These are phyloP conservation scores for Tricholoma bakamatsutake DNA, from an alignment of 768 basidiomycete genomes.

Conservation along the genomic window DNA sequence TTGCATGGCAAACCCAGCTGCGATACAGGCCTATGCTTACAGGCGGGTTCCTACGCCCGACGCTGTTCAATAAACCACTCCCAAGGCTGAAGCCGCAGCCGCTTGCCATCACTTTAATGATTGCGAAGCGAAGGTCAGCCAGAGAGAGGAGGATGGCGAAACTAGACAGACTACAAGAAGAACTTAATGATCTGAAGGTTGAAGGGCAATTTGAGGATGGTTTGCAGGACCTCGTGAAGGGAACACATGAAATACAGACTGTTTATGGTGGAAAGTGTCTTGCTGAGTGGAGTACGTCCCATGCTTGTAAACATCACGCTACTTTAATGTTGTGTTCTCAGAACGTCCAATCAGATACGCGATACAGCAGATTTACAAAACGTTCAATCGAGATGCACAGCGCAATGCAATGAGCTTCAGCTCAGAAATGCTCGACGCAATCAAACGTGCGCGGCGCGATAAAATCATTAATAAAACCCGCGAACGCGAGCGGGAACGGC, in stretches of 20 bases:
- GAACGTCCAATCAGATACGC: slow-evolving; percentile 31
- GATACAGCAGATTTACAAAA: slow-evolving; percentile 23
- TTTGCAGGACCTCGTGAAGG: slow-evolving; percentile 7
- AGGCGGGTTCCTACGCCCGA: slow-evolving; percentile 62
- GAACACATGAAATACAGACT: not conserved
- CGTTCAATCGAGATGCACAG: slow-evolving; percentile 32
- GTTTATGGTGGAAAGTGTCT: slow-evolving; percentile 9
- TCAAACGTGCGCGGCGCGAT: slow-evolving; percentile 53
- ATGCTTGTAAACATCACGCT: not conserved
- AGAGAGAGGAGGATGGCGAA: slow-evolving; percentile 38
- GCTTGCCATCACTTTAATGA: slow-evolving; percentile 61
- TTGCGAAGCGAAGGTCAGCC: slow-evolving; percentile 36
- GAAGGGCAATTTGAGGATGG: slow-evolving; percentile 35
- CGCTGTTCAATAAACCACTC: slow-evolving; percentile 60
- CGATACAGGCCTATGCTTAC: slow-evolving; percentile 64
- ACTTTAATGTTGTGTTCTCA: slow-evolving; percentile 15
- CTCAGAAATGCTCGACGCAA: slow-evolving; percentile 40
- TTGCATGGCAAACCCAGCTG: slow-evolving; percentile 55
- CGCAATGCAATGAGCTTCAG: slow-evolving; percentile 41
- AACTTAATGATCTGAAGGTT: slow-evolving; percentile 22
- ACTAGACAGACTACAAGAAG: slow-evolving; percentile 24
- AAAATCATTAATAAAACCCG: slow-evolving; percentile 62
- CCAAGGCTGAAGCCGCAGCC: slow-evolving; percentile 83
- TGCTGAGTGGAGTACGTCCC: slow-evolving; percentile 37
- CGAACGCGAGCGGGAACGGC: slow-evolving; percentile 53